Conservation (phyloP, 1,284 basidiomycete species). For the Apiotrichum montevideense region DNA sequence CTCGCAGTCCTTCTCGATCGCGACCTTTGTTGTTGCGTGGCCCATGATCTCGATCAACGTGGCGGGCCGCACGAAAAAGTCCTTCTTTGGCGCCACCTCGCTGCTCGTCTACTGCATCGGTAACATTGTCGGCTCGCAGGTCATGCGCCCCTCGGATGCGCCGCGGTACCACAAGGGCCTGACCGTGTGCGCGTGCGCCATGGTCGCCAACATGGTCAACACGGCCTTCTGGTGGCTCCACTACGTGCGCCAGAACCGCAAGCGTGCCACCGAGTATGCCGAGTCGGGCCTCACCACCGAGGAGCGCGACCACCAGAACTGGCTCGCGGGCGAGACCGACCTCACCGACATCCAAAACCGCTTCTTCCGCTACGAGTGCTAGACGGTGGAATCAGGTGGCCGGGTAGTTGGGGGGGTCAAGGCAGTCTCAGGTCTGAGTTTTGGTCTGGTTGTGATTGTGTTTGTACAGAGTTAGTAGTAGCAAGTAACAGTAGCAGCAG, state of each 20-base stretch:
- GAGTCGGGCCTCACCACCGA: conserved; percentile 22
- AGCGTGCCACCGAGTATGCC: conserved; percentile 17
- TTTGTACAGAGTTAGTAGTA: no score
- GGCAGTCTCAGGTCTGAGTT: no score
- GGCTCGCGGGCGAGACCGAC: conserved; percentile 26
- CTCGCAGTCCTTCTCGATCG: conserved; percentile 12
- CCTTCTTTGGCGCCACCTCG: conserved; percentile 16
- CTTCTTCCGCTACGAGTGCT: no score
- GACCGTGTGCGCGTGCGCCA: conserved; percentile 18
- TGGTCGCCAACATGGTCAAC: conserved; percentile 12
- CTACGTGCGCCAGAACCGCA: conserved; percentile 21
- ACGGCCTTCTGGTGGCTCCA: conserved; percentile 20
- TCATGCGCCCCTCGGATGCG: conserved; percentile 20
- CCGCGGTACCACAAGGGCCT: conserved; percentile 19
- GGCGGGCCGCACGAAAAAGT: conserved; percentile 19
- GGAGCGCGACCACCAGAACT: conserved; percentile 21
- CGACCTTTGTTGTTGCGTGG: conserved; percentile 17
- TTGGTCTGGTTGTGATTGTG: no score
- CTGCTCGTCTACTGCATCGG: conserved; percentile 26
- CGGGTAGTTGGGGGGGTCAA: no score
- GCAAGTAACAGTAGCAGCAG: no score
- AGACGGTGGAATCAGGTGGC: no score
- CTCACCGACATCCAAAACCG: conserved; percentile 17
- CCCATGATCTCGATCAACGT: conserved; percentile 13
- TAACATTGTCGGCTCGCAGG: conserved; percentile 24